Evolutionary conservation across 2,329 filamentous ascomycete genomes (phyloP).

Genomic region (Diaporthe nobilis): DNA sequence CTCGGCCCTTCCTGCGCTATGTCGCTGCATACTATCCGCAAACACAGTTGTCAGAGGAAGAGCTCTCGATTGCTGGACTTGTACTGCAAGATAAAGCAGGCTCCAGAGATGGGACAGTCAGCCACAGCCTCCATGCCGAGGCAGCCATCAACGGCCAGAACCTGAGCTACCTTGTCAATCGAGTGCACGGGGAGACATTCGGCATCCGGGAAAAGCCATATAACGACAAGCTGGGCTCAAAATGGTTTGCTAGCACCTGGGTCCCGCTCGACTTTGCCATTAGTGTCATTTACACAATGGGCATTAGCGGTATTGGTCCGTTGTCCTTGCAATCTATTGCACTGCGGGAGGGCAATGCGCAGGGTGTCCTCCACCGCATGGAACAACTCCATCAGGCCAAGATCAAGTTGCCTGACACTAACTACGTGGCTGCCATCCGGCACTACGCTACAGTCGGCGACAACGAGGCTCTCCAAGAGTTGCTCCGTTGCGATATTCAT

Average conservation of each 20-base stretch:
- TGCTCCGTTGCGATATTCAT: slow-evolving; percentile 66
- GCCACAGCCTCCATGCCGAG: slow-evolving; percentile 21
- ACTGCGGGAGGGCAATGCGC: slow-evolving; percentile 70
- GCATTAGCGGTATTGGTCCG: slow-evolving; percentile 80
- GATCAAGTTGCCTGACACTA: slow-evolving; percentile 73
- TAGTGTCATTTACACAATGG: slow-evolving; percentile 77
- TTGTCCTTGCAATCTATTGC: slow-evolving; percentile 84
- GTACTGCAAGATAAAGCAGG: slow-evolving; percentile 31
- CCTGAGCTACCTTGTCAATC: slow-evolving; percentile 54
- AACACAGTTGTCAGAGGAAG: slow-evolving; percentile 54
- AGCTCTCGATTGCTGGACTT: slow-evolving; percentile 49
- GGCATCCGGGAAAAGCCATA: slow-evolving; percentile 62
- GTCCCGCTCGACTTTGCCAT: slow-evolving; percentile 81
- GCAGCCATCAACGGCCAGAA: slow-evolving; percentile 41
- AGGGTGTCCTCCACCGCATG: slow-evolving; percentile 72
- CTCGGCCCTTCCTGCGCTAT: slow-evolving; percentile 64
- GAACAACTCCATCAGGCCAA: slow-evolving; percentile 71
- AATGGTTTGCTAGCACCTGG: slow-evolving; percentile 82
- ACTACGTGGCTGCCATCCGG: slow-evolving; percentile 76
- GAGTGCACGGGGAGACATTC: slow-evolving; percentile 56
- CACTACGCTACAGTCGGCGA: slow-evolving; percentile 73
- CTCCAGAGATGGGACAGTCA: too few species aligned
- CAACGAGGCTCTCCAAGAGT: slow-evolving; percentile 60
- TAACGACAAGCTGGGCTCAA: slow-evolving; percentile 81
- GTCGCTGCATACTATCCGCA: slow-evolving; percentile 61